phyloP scores from a whole-genome alignment of 1,139 yeast species.

The Suhomyces choctaworum region DNA sequence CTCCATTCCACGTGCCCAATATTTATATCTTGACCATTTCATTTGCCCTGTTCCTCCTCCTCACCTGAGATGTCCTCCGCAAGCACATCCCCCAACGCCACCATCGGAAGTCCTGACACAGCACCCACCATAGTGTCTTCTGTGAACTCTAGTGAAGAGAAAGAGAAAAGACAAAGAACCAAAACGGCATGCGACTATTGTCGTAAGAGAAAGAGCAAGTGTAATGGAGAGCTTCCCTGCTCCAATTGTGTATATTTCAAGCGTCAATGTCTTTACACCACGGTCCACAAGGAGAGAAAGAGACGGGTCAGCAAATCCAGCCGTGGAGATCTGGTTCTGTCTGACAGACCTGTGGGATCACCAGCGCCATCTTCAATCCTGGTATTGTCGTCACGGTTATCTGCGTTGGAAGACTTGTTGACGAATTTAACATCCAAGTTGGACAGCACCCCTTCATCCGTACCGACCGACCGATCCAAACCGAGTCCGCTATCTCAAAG shows the following conservation, averaged over 20 bases:
- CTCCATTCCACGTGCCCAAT: no score
- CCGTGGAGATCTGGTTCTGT: no score
- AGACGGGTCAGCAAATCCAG: slow-evolving; percentile 15
- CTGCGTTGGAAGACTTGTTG: slow-evolving; percentile 15
- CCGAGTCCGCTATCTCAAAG: no score
- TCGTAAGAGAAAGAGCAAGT: slow-evolving; percentile 26
- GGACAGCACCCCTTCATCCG: slow-evolving; percentile 2
- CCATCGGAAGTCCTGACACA: background rate
- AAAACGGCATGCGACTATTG: slow-evolving; percentile 28
- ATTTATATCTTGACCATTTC: no score
- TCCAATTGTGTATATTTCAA: slow-evolving; percentile 19
- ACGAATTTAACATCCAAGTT: slow-evolving; percentile 11
- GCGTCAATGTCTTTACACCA: slow-evolving; percentile 19
- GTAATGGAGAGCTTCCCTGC: slow-evolving; percentile 27
- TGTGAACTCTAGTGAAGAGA: background rate
- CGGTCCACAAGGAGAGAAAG: slow-evolving; percentile 19
- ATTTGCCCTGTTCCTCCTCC: background rate
- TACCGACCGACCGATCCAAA: no score
- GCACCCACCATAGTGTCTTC: no score
- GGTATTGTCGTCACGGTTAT: slow-evolving; percentile 15
- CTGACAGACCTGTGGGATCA: no score
- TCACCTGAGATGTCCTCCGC: background rate
- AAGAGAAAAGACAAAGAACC: slow-evolving; percentile 16
- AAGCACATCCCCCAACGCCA: background rate
- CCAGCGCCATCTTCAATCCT: no score